Evolutionary conservation across 2,329 filamentous ascomycete species (phyloP), one percentile per base, ranked within the genome.

Genomic region (Orbilia javanica): DNA sequence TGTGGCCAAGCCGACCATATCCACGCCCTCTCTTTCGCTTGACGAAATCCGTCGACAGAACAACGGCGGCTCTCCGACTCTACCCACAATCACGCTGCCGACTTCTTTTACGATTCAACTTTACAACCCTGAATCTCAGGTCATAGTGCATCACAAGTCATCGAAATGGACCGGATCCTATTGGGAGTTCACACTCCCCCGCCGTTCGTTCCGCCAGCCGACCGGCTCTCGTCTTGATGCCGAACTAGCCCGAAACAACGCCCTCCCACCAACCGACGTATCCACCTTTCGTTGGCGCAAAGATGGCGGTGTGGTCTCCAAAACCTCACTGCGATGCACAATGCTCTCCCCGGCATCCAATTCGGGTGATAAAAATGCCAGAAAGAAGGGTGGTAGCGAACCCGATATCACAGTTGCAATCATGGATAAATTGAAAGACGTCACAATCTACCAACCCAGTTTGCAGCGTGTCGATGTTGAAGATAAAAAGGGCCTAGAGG

Each of bases 341-440:
- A 79, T 82, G 34, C 80, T 81, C 8, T 80, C 80, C 10, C 66
- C 78, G 8, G 80, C 79, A 11, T 62, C 75, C 1, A 57, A 62
- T 11, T 79, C 75, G 0, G 31, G 48, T 3, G 75, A 79, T 29
- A 65, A 55, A 65, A 20, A 67, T n/a, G 75, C 75, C 22, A 69
- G 39, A 46, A 73, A 68, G 44, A 79, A 79, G 36, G 75, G 75
- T 5, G 75, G 75, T 46, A 48, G 50, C 83, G 96, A 99, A 83
- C 95, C 96, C 0, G 96, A 98, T 84, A 98, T 98, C 81, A 94
- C 94, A 0, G 88, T 98, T n/a, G 94, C 93, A 1, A 88, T 98
- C 81, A 97, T 94, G 86, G 53, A 71, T 4, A 80, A 80, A n/a
- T 70, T 81, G 11, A 80, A 80, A 13, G 80, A 81, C 46, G 85